Evolutionary conservation across 371 early-diverging fungal species (phyloP), one percentile per base, ranked within the genome.

Genomic region (Mortierella sp.): DNA sequence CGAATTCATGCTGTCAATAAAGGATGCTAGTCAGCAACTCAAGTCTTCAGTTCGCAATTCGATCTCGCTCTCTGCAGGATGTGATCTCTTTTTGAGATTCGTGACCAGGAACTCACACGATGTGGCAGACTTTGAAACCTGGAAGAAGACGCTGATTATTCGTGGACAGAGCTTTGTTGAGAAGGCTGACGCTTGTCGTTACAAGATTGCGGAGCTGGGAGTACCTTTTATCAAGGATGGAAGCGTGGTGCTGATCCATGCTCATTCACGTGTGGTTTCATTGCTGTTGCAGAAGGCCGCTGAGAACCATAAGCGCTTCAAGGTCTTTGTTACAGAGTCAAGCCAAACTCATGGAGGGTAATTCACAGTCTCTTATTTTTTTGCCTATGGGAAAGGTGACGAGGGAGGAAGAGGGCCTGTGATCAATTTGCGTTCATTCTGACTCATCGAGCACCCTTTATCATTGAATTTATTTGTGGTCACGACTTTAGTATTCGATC

Each of bases 251-350:
- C 87, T 99, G n/a, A 90, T 98, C 9, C 98, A 98, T 84, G 96
- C 97, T 30, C 97, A 96, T 77, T 98, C 98, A 35, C 92, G 98
- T 32, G 97, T 97, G 4, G 96, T 98, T 37, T 96, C 97, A 93
- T 85, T 89, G 39, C 77, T 96, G 12, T 84, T 99, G 61, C 88
- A 90, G 68, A 86, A 89, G 66, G 97, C 97, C 1, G 94, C 95
- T 5, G 87, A 87, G 72, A 84, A 85, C 12, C 93, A 94, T 68
- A 94, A 93, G 81, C 86, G 97, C 47, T 97, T 97, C 87, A 95
- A 91, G 70, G 96, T 96, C 12, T 94, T 92, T 84, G 93, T 95
- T 3, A 94, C 95, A 32, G 96, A 96, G 85, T 92, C 94, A 20
- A 87, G 96, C 62, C 96, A 96, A 18, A 91, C 92, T 52, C 89